Evolutionary conservation across 768 basidiomycete genomes (phyloP).

Genomic region (Boletus pseudo-olivaceus): DNA sequence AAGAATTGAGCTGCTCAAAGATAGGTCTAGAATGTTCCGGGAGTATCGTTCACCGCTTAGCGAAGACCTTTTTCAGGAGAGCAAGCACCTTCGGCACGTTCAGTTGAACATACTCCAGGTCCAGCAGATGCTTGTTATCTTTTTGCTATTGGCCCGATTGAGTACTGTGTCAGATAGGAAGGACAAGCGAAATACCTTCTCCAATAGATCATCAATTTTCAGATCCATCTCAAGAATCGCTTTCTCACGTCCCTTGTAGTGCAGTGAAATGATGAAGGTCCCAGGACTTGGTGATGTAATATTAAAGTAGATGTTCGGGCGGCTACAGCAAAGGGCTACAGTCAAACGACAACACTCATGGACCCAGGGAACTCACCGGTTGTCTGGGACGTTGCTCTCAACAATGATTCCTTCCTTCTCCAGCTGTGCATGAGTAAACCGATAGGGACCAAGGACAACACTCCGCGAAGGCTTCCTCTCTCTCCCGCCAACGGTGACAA

Average conservation of each 20-base stretch:
- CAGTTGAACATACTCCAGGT: conserved; percentile 96
- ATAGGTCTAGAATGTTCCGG: conserved; percentile 10
- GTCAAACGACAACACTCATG: background rate
- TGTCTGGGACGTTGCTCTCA: conserved; percentile 98
- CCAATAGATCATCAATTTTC: conserved; percentile 95
- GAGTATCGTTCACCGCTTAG: conserved; percentile 60
- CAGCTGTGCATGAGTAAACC: conserved; percentile 96
- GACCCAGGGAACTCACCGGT: conserved; percentile 55
- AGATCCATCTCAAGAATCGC: conserved; percentile 99
- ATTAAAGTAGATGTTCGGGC: conserved; percentile 98
- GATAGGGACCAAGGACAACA: conserved; percentile 88
- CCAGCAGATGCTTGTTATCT: conserved; percentile 94
- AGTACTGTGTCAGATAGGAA: conserved; percentile 8
- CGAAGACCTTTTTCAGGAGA: conserved; percentile 91
- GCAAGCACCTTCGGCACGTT: conserved; percentile 94
- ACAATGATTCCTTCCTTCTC: conserved; percentile 99
- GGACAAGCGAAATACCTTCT: conserved; percentile 64
- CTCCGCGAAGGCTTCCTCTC: conserved; percentile 90
- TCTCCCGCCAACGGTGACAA: conserved; percentile 93
- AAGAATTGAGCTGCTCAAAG: conserved; percentile 19
- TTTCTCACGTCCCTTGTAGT: conserved; percentile 98
- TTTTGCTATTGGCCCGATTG: conserved; percentile 72
- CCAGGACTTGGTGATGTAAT: conserved; percentile 97
- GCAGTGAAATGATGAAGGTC: conserved; percentile 97
- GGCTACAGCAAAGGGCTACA: conserved; percentile 44